These are phyloP conservation scores for Botrytis pseudocinerea DNA, from an alignment of 2,329 filamentous ascomycete species.

Conservation along the genomic window DNA sequence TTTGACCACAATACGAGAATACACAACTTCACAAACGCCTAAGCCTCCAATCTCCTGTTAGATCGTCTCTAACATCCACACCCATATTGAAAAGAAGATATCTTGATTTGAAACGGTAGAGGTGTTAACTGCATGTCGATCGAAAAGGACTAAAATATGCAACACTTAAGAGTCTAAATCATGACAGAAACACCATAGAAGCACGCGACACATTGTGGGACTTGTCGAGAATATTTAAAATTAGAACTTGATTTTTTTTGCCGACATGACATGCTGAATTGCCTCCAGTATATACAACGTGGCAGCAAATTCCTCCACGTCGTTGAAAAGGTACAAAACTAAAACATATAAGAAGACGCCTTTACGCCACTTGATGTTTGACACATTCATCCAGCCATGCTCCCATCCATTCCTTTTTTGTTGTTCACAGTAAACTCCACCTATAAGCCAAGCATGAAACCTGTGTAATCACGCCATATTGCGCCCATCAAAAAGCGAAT, in stretches of 20 bases:
- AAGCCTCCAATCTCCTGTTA: neutral
- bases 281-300: neutral
- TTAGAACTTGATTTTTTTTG: neutral
- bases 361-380: conserved; percentile 1
- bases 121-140: neutral
- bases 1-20: neutral
- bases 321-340: neutral
- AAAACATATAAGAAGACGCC: neutral
- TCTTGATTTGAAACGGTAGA: neutral
- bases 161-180: neutral
- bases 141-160: neutral
- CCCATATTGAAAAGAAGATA: neutral
- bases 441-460: neutral
- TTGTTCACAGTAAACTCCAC: neutral
- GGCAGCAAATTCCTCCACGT: neutral
- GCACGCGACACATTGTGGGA: neutral
- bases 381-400: neutral
- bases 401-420: neutral
- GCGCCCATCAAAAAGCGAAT: conserved; percentile 2
- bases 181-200: neutral
- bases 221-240: neutral
- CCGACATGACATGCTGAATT: neutral
- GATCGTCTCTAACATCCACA: neutral
- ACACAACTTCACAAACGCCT: neutral
- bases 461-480: neutral